A percentile compares a stretch with the other conserved stretches of the same genome.
phyloP scores from a whole-genome alignment of 2,329 filamentous ascomycete species.

The Ophiocordyceps camponoti-rufipedis region DNA sequence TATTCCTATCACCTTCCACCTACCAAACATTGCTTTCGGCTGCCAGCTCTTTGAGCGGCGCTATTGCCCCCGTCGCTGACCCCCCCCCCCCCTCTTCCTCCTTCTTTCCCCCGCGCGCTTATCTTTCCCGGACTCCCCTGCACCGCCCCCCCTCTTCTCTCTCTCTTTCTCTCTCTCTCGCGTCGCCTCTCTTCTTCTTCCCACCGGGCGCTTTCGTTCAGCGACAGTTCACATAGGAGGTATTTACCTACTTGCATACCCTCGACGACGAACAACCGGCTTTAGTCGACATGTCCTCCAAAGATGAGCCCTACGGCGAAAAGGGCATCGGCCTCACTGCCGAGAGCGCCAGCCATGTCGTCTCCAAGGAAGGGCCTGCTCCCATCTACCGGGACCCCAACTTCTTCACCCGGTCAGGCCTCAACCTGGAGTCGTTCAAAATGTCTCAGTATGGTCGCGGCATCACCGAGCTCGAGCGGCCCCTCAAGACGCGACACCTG shows the following conservation, averaged over 20 bases:
- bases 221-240: neutral
- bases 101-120: neutral
- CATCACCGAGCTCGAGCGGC: slow-evolving; percentile 18
- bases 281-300: slow-evolving; percentile 5
- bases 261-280: neutral
- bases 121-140: neutral
- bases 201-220: neutral
- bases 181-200: neutral
- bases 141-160: neutral
- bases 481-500: slow-evolving; percentile 35
- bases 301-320: slow-evolving; percentile 4
- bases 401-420: slow-evolving; percentile 18
- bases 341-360: slow-evolving; percentile 5
- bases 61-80: neutral
- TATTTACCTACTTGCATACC: neutral
- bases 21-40: neutral
- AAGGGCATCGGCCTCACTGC: slow-evolving; percentile 5
- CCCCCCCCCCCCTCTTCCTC: neutral
- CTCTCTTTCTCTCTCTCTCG: neutral
- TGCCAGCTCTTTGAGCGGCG: neutral
- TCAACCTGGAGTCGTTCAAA: slow-evolving; percentile 20
- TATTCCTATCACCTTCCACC: neutral
- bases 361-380: slow-evolving; percentile 1
- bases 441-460: slow-evolving; percentile 14
- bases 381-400: slow-evolving; percentile 6